Evolutionary conservation across 2,329 filamentous ascomycete genomes (phyloP).

Genomic region (Fusarium sp.): DNA sequence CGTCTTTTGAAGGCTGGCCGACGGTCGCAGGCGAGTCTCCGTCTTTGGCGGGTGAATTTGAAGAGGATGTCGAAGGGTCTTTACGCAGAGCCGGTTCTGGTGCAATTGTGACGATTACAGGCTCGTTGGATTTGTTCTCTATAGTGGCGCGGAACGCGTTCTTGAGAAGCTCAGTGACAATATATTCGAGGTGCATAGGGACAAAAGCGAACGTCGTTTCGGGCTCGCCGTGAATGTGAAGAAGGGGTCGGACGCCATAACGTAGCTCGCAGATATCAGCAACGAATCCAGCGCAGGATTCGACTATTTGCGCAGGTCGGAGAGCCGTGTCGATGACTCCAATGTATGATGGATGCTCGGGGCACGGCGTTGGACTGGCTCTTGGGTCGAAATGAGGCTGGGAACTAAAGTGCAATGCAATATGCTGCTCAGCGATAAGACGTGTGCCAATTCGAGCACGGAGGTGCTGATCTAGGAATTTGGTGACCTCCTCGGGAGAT

Average conservation of each 20-base stretch:
- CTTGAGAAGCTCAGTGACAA: slow-evolving; percentile 95
- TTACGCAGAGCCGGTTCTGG: slow-evolving; percentile 67
- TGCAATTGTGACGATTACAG: slow-evolving; percentile 93
- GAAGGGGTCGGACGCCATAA: slow-evolving; percentile 87
- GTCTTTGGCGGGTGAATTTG: slow-evolving; percentile 47
- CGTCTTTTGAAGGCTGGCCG: slow-evolving; percentile 39
- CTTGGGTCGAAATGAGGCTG: slow-evolving; percentile 78
- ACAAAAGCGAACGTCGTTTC: slow-evolving; percentile 94
- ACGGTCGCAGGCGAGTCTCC: slow-evolving; percentile 7
- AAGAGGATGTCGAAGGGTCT: slow-evolving; percentile 43
- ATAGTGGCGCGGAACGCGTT: slow-evolving; percentile 96
- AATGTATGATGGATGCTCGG: slow-evolving; percentile 78
- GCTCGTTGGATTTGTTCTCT: slow-evolving; percentile 84
- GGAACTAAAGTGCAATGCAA: slow-evolving; percentile 83
- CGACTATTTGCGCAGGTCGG: slow-evolving; percentile 84
- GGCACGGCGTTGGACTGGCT: slow-evolving; percentile 65
- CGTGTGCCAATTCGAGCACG: slow-evolving; percentile 94
- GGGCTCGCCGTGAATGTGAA: slow-evolving; percentile 87
- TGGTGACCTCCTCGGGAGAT: slow-evolving; percentile 83
- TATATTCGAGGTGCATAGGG: slow-evolving; percentile 97
- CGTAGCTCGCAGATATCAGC: slow-evolving; percentile 97
- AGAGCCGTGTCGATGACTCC: slow-evolving; percentile 95
- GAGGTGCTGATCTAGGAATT: slow-evolving; percentile 93
- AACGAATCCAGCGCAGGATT: slow-evolving; percentile 89
- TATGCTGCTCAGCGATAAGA: slow-evolving; percentile 95